Evolutionary conservation across 2,329 filamentous ascomycete genomes (phyloP), one percentile per base, ranked within the genome.

Genomic region (Fusarium begoniae): DNA sequence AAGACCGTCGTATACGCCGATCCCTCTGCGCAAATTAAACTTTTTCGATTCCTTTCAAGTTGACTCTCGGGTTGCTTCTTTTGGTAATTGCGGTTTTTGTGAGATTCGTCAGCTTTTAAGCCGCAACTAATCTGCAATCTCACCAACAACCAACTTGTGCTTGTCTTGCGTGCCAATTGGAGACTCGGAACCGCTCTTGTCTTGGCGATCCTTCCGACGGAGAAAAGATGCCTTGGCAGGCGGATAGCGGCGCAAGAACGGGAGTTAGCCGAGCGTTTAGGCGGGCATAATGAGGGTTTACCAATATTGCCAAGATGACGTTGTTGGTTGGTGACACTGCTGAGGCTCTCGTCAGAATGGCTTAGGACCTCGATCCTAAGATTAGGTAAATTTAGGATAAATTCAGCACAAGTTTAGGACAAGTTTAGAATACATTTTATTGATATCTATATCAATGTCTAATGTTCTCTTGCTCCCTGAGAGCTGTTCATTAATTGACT

Each of bases 211-310:
- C 51, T 40, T 58, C 8, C 15, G 30, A 58, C 41, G 55, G 55
- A 58, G 41, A 58, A 58, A 58, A 58, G 32, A 38, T 62, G 24
- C 45, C 67, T 70, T 70, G 67, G 67, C 67, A 40, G 35, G 55
- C 51, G 54, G 54, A 59, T 63, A 40, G n/a, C 59, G 59, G 59
- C 38, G 38, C 50, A 62, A 63, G 35, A 28, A 60, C 44, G 63
- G 57, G 43, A 43, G 30, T 54, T 63, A 65, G 26, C 63, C 63
- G 66, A 70, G 67, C 59, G 67, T 59, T 38, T 70, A 65, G 8
- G 40, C 66, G 67, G 67, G 41, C 51, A 58, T 70, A 70, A 37
- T 28, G 67, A 70, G 67, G 67, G 59, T 70, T 65, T 70, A 53
- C 63, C 45, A 37, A 44, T 28, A 11, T 40, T 20, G 65, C 58